Evolutionary conservation across 805 yeast genomes (phyloP), one percentile per base, ranked within the genome.

Genomic region (Hanseniaspora lachancei): DNA sequence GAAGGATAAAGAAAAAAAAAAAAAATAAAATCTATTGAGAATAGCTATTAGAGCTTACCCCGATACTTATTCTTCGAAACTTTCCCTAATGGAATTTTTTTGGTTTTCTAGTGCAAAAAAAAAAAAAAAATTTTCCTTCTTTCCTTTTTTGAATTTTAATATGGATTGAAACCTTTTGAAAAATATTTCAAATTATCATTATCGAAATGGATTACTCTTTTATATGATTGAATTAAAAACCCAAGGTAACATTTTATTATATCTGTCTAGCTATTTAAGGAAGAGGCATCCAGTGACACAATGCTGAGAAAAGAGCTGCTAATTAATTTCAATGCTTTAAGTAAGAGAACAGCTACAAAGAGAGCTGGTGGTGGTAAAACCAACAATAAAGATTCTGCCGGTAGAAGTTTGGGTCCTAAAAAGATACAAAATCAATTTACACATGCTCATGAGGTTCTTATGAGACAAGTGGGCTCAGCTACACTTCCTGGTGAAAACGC

Each of bases 301-400:
- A 52, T 52, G 55, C 39, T 52, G 23, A 52, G 46, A 44, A 29
- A 39, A 20, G 55, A 52, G 7, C 8, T 52, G 5, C 20, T 52
- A 13, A 21, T 13, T 9, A 23, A 15, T 21, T 18, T 52, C 12
- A 52, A 44, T 24, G 34, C 15, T 15, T 18, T 47, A 16, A 20
- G 50, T 4, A 52, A 52, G 16, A 55, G 57, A 55, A 81, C 81
- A 21, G 96, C 98, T 29, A 88, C 96, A 16, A 93, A 93, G 71
- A 84, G 82, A 67, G 96, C 93, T 8, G 88, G 95, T 21, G 96
- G 97, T 62, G 88, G 97, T n/a, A 86, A 81, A 71, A 86, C 96
- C 18, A 86, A 85, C 61, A 89, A 85, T 80, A 84, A 84, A 67
- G 96, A 89, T 68, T 89, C 98, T 16, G 88, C 88, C 3, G 98